Base-by-base conservation (phyloP, 2,329 filamentous ascomycete species). In the Ophiostoma piceae region DNA sequence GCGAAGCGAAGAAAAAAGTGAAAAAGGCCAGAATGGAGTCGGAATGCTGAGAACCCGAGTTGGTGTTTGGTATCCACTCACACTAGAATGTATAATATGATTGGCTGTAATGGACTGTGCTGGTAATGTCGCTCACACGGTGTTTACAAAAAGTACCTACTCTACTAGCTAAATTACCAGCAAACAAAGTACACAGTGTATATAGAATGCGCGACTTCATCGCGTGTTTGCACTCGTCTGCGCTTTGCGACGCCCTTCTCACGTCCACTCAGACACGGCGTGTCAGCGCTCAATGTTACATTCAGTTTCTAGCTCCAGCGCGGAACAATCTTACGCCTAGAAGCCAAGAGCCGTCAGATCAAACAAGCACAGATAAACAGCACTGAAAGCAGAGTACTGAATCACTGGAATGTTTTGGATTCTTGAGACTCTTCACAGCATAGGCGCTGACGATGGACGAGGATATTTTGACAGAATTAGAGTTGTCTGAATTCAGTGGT, bases 91-190 rank as follows among this genome's bases (percentile, higher is more conserved):
- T 57, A 1, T 57, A 57, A 57, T 26, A 14, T 57, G 22, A 29
- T 57, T 57, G 51, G 51, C 22, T 57, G 9, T 1, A 57, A 1
- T 8, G 6, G 16, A 9, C 47, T n/a, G 43, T 43, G 41, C 16
- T 14, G 3, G 5, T 2, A 43, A 5, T 19, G 12, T 54, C 8
- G 9, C 47, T 54, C 19, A 22, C 47, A 54, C 47, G 9, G 47
- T 54, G 41, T 3, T 16, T 1, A 19, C 16, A 14, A 3, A 47
- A 47, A 47, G 19, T 19, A 47, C 43, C 6, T n/a, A 1, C 19
- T 6, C 2, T n/a, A 8, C 16, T 2, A 14, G 16, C 43, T 8
- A n/a, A 1, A 7, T 2, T 16, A 1, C 2, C 8, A 0, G 5
- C 0, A 19, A 8, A 1, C 1, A 6, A n/a, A n/a, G 43, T 47